Percentiles rank a stretch among this genome's conserved stretches.
These are phyloP conservation scores for Trichophyton mentagrophytes DNA, from an alignment of 2,329 filamentous ascomycete species.

Conservation along the genomic window DNA sequence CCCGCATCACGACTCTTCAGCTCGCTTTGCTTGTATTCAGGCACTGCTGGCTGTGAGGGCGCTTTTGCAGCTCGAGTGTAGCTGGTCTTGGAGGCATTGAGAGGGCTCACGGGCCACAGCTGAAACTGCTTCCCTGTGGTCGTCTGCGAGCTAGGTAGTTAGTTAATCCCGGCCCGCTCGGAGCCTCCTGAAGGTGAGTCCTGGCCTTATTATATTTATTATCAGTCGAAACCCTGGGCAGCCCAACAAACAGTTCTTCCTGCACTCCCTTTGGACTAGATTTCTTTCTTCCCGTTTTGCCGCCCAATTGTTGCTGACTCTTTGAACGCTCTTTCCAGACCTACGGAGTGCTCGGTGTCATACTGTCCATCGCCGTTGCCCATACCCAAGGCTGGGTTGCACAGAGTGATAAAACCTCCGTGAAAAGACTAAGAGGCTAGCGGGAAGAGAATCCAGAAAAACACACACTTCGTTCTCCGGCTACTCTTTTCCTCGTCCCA, in stretches of 20 bases:
- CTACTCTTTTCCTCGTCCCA: neutral
- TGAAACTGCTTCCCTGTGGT: neutral
- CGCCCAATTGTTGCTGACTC: neutral
- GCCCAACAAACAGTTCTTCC: neutral
- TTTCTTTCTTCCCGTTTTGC: neutral
- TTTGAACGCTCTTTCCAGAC: neutral
- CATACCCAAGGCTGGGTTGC: neutral
- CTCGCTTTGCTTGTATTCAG: neutral
- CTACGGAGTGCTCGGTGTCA: neutral
- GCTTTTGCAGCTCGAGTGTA: neutral
- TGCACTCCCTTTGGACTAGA: neutral
- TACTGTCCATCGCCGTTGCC: neutral
- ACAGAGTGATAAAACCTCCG: neutral
- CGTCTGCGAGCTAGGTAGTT: neutral
- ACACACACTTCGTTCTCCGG: neutral
- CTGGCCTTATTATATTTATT: neutral
- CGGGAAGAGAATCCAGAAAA: neutral
- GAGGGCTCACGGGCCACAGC: neutral
- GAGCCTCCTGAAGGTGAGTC: neutral
- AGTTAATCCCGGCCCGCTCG: neutral
- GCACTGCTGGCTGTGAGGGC: neutral
- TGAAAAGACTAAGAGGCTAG: neutral
- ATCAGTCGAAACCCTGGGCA: neutral
- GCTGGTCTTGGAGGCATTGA: neutral
- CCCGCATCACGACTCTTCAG: neutral